phyloP scores from a whole-genome alignment of 352 stramenopile species.

The Globisporangium nodosum region DNA sequence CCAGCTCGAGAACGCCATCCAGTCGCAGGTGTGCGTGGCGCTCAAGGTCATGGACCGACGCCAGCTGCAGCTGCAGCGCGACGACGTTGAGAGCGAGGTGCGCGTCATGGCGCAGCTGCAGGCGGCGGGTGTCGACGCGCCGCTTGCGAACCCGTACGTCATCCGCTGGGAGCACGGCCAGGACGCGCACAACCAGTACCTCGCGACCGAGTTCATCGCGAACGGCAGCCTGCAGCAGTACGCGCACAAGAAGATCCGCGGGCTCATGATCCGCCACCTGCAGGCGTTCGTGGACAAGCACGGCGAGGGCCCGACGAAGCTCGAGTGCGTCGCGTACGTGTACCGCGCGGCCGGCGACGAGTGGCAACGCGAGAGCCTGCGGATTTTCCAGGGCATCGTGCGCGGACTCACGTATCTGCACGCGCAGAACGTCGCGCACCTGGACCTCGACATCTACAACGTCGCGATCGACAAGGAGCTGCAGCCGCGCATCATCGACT shows the following conservation, averaged over 20 bases:
- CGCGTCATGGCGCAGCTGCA: conserved; percentile 79
- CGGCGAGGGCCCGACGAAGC: conserved; percentile 53
- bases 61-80: conserved; percentile 61
- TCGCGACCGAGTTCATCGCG: conserved; percentile 76
- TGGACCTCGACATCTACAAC: conserved; percentile 86
- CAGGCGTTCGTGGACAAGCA: conserved; percentile 59
- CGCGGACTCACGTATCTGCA: conserved; percentile 75
- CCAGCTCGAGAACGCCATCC: conserved; percentile 32
- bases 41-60: conserved; percentile 80
- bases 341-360: conserved; percentile 64
- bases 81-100: conserved; percentile 80
- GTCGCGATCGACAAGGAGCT: conserved; percentile 59
- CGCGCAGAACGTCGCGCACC: conserved; percentile 66
- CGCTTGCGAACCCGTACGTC: conserved; percentile 61
- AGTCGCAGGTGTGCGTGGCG: conserved; percentile 53
- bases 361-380: conserved; percentile 71
- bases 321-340: conserved; percentile 79
- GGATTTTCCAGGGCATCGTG: conserved; percentile 64
- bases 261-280: conserved; percentile 66
- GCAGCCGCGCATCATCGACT: conserved; percentile 67
- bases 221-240: conserved; percentile 76
- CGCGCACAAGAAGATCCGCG: conserved; percentile 61
- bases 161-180: conserved; percentile 74
- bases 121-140: conserved; percentile 65
- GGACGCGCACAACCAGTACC: conserved; percentile 72